A percentile compares a stretch with the other conserved stretches of the same genome.
Evolutionary conservation across 495 filamentous ascomycete species (phyloP).

Genomic region (Penicillium angulare): DNA sequence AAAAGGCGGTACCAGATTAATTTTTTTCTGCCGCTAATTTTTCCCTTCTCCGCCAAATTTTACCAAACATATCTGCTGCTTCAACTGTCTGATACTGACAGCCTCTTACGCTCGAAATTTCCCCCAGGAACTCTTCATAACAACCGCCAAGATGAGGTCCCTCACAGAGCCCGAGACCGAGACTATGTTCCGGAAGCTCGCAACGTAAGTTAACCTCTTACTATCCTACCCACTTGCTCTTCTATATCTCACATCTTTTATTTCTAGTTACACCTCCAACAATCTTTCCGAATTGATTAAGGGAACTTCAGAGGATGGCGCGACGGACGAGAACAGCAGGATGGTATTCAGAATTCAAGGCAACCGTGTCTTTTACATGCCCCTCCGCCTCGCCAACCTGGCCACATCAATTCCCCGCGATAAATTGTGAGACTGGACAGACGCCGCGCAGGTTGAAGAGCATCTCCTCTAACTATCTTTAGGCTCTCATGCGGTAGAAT

Average conservation of each 20-base stretch:
- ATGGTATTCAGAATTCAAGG: conserved; percentile 85
- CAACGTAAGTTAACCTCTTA: too few species aligned
- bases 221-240: conserved; percentile 69
- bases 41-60: background rate
- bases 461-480: conserved; percentile 23
- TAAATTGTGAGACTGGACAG: conserved; percentile 74
- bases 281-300: background rate
- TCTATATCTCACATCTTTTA: conserved; percentile 77
- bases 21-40: conserved; percentile 19
- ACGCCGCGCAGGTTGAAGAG: conserved; percentile 60
- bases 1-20: conserved; percentile 18
- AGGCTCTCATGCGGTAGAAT: conserved; percentile 26
- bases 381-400: conserved; percentile 83
- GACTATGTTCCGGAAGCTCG: conserved; percentile 73
- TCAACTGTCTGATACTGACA: background rate
- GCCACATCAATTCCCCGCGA: conserved; percentile 75
- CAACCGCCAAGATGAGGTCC: conserved; percentile 58
- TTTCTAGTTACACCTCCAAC: background rate
- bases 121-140: too few species aligned
- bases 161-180: conserved; percentile 67
- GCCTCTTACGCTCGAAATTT: too few species aligned
- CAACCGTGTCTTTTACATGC: conserved; percentile 82
- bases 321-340: conserved; percentile 48
- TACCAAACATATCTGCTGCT: background rate
- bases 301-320: conserved; percentile 62